Conservation (phyloP, 2,329 filamentous ascomycete species). For the Colletotrichum lentis region DNA sequence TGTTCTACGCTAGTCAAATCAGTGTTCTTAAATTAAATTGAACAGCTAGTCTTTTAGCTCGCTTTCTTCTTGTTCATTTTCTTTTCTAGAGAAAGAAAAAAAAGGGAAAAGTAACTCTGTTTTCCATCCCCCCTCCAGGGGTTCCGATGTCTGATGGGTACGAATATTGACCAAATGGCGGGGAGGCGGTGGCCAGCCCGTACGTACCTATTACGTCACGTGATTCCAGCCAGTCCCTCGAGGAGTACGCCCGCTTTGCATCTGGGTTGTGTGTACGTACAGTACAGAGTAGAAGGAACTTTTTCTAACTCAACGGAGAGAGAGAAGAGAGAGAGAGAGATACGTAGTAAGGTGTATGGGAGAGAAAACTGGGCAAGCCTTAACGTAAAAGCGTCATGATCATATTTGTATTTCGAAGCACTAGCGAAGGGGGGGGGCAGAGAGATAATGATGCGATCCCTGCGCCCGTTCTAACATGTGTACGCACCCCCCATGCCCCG, state of each 20-base stretch:
- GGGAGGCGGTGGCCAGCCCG: not conserved
- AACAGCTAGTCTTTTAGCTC: no score
- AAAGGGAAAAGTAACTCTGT: not conserved
- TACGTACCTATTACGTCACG: not conserved
- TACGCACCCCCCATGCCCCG: not conserved
- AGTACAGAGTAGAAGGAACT: no score
- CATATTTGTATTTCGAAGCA: not conserved
- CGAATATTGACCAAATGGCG: not conserved
- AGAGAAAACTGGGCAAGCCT: not conserved
- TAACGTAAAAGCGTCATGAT: not conserved
- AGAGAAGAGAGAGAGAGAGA: no score
- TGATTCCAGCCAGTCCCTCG: not conserved
- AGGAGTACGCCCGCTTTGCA: not conserved
- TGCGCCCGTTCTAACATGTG: not conserved
- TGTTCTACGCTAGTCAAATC: no score
- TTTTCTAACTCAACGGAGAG: not conserved
- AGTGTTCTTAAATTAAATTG: no score
- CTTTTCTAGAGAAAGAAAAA: no score
- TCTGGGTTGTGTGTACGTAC: not conserved
- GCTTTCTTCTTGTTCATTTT: no score
- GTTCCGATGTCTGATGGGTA: not conserved
- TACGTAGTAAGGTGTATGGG: no score
- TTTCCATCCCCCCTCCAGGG: not conserved
- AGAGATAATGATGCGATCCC: not conserved
- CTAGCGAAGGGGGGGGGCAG: no score